Base-by-base conservation (phyloP, 192 early-diverging fungal genomes). In the Coemansia biformis region DNA sequence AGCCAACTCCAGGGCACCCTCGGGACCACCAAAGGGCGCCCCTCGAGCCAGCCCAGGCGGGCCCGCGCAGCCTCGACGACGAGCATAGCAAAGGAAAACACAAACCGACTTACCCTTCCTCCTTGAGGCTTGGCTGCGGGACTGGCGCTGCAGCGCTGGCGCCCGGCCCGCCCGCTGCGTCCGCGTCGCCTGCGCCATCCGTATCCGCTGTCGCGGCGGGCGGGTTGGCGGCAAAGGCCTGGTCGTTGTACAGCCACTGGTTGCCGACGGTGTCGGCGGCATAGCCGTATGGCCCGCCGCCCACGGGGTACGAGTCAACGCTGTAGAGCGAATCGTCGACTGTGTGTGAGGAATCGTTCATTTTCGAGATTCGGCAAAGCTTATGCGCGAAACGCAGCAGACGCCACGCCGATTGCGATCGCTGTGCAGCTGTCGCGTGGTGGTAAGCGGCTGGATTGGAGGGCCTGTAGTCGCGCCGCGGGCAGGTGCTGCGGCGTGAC, bases 191-290 rank as follows among this genome's bases (percentile, higher is more conserved):
- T 29, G 50, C 38, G 19, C 15, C 43, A 15, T 18, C 19, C 15
- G 17, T 38, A 22, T 29, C 19, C 46, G 18, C 35, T 26, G 34
- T 7, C 13, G 11, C 33, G 24, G 37, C 39, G 13, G 48, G 12
- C 13, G n/a, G 19, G 29, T 33, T 37, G 15, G 30, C 18, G 10
- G 24, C 33, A 26, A 5, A 18, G 18, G 28, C 33, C 46, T 22
- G 56, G 48, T 65, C 69, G 45, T 60, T 64, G 48, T 65, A 72
- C 17, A 72, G 46, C 57, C 62, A 64, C 51, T 70, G 66, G 48
- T 52, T 39, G 33, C 41, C 34, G 6, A 19, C 34, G 28, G 48
- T 51, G 30, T 54, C 54, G 0, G 38, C 40, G 40, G 39, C 28
- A 37, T 48, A 32, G 24, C 33, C 54, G 36, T 35, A 51, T n/a